Base-by-base conservation (phyloP, 1,139 yeast species). In the Geotrichum fermentans region DNA sequence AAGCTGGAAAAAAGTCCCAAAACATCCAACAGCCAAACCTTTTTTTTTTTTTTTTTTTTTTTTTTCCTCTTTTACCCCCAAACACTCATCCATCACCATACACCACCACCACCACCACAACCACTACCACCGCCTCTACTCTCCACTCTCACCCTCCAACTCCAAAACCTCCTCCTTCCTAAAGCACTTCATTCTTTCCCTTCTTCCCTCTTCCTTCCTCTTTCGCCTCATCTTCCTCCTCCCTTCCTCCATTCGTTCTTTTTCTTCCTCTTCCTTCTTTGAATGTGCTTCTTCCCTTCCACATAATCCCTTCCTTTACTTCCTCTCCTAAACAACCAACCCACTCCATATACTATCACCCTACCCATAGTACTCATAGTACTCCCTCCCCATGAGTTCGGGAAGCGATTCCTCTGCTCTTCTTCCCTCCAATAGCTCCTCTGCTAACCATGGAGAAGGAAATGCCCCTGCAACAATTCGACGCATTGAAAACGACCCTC, bases 251-350 rank as follows among this genome's bases (percentile, higher is more conserved):
- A n/a, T n/a, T n/a, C n/a, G n/a, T n/a, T n/a, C n/a, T n/a, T n/a
- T n/a, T n/a, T n/a, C n/a, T n/a, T n/a, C n/a, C n/a, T n/a, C n/a
- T n/a, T n/a, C n/a, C n/a, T n/a, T 68, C 58, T 75, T 64, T 52
- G 74, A 72, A 33, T 70, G 72, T 38, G 75, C 74, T 41, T 74
- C 55, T 34, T 69, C 66, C 33, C 67, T 63, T 46, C 71, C 69
- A 24, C 48, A 22, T 14, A 14, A 17, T 45, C 1, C 69, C 53
- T 22, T 33, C 30, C 6, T 11, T 17, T 21, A 18, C 18, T 20
- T 10, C 16, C 39, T 20, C 18, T 18, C 38, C 14, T 42, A 20
- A 33, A 18, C 36, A 17, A 14, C 45, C 24, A 4, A 22, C 34
- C 20, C 16, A n/a, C n/a, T n/a, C n/a, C n/a, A n/a, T n/a, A n/a